Conservation (phyloP, 2,329 filamentous ascomycete species). For the Aureobasidium sp. region DNA sequence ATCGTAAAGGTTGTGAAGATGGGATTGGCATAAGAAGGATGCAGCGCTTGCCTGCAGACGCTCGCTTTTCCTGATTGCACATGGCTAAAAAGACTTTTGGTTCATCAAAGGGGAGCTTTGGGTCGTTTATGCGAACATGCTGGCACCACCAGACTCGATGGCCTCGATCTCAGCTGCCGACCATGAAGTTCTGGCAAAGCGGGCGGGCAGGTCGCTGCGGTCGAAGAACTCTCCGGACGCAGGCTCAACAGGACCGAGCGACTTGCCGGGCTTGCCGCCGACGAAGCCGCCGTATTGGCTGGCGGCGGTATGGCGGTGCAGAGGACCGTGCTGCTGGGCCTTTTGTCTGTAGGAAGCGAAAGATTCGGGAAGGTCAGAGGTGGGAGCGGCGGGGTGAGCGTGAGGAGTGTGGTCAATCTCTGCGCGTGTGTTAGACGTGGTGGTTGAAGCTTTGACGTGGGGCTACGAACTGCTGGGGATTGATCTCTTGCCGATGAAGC, state of each 20-base stretch:
- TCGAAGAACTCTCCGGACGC: constrained; percentile 76
- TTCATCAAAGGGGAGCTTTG: not conserved
- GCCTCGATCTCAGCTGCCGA: constrained; percentile 85
- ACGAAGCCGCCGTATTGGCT: constrained; percentile 30
- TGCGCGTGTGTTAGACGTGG: constrained; percentile 26
- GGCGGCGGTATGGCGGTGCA: constrained; percentile 26
- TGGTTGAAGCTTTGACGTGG: not conserved
- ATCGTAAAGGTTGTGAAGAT: not conserved
- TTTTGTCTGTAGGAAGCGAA: constrained; percentile 73
- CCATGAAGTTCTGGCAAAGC: constrained; percentile 71
- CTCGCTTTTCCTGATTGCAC: constrained; percentile 1
- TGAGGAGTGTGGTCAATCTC: constrained; percentile 67
- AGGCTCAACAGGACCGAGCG: constrained; percentile 64
- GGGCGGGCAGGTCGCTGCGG: constrained; percentile 71
- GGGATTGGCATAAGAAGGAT: not conserved
- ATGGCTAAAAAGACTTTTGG: constrained; percentile 4
- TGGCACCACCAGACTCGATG: constrained; percentile 86
- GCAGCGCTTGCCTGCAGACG: constrained; percentile 11
- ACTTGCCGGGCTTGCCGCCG: constrained; percentile 56
- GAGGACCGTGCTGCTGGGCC: constrained; percentile 68
- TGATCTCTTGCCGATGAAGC: constrained; percentile 41
- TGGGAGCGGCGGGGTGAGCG: constrained; percentile 64
- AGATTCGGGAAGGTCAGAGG: constrained; percentile 53
- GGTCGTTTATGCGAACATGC: constrained; percentile 40
- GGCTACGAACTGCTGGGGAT: constrained; percentile 33